Percentiles rank a stretch among this genome's conserved stretches.
Evolutionary conservation across 768 basidiomycete genomes (phyloP).

Genomic region (Podaxis mareebaensis): DNA sequence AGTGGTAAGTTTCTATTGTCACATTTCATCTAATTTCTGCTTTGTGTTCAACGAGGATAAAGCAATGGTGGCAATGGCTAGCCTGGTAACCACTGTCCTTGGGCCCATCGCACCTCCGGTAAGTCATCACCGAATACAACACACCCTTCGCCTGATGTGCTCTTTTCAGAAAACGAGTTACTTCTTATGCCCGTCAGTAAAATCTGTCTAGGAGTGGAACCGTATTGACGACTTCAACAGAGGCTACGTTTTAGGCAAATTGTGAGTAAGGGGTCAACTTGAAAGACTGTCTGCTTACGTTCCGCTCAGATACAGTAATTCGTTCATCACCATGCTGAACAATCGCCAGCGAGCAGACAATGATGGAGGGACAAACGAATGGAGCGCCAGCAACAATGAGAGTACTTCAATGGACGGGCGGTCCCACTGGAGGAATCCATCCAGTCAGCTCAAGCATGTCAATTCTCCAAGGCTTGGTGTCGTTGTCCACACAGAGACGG

Average conservation of each 20-base stretch:
- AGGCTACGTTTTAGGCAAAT: constrained; percentile 12
- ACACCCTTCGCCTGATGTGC: background rate
- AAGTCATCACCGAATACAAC: background rate
- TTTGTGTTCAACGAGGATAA: background rate
- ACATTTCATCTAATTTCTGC: background rate
- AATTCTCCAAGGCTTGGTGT: background rate
- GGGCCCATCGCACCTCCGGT: constrained; percentile 11
- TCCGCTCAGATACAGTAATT: constrained; percentile 12
- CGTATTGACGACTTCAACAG: background rate
- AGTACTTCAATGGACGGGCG: background rate
- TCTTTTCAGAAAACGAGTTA: constrained; percentile 8
- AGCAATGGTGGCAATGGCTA: constrained; percentile 10
- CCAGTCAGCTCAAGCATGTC: background rate
- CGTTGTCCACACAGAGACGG: constrained; percentile 5
- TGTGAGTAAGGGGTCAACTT: background rate
- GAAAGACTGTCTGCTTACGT: background rate
- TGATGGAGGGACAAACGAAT: background rate
- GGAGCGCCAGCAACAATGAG: background rate
- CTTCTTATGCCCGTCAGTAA: constrained; percentile 14
- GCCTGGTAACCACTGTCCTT: background rate
- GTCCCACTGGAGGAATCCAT: background rate
- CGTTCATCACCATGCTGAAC: constrained; percentile 15
- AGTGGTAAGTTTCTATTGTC: background rate
- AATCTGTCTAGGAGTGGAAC: background rate
- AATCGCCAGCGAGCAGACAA: background rate